Evolutionary conservation across 805 yeast species (phyloP).

Genomic region (Myxozyma neglecta): DNA sequence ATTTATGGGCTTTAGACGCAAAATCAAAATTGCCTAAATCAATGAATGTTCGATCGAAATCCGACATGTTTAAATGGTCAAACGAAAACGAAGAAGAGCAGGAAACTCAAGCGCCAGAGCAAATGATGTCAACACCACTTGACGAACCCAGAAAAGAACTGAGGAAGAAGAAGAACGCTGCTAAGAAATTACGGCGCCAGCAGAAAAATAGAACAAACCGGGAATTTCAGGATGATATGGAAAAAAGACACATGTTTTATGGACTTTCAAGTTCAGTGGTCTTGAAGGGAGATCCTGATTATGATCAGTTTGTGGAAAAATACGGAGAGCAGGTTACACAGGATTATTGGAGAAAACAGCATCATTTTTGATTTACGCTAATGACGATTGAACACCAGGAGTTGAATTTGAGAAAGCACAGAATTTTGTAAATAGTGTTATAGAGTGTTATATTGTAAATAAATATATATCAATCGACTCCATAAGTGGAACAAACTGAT

Average conservation of each 20-base stretch:
- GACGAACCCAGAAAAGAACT: too few species aligned
- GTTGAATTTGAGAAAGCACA: too few species aligned
- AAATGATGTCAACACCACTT: too few species aligned
- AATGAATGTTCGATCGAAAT: not conserved
- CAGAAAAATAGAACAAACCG: not conserved
- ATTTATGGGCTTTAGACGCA: conserved; percentile 76
- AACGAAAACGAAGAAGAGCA: not conserved
- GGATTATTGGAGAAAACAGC: conserved; percentile 13
- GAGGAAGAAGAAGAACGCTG: too few species aligned
- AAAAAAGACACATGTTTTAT: not conserved
- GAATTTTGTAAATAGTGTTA: too few species aligned
- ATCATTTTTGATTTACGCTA: not conserved
- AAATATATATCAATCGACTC: too few species aligned
- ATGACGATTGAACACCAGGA: not conserved
- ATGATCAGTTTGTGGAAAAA: conserved; percentile 3
- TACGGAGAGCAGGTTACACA: conserved; percentile 10
- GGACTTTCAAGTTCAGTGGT: not conserved
- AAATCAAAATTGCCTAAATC: conserved; percentile 43
- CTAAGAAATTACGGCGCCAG: too few species aligned
- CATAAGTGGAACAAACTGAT: too few species aligned
- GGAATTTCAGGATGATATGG: not conserved
- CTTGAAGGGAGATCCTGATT: conserved; percentile 12
- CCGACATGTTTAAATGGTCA: not conserved
- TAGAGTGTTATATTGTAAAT: too few species aligned
- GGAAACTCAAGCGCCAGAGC: too few species aligned